phyloP scores from a whole-genome alignment of 208 protist species.

The Leishmania mexicana region DNA sequence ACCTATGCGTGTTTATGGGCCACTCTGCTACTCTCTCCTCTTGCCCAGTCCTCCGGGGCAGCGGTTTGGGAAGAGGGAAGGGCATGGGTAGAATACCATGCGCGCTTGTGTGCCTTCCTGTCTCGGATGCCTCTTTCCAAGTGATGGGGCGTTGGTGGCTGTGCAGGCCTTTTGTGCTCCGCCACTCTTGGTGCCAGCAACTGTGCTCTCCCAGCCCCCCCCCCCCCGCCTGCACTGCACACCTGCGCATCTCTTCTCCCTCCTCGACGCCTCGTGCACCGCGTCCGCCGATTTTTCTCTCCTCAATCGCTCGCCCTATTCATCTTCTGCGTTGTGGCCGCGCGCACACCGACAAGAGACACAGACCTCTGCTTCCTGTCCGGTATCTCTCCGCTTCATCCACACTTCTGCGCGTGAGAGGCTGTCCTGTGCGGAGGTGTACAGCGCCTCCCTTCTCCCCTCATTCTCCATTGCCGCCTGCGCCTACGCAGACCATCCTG shows the following conservation, averaged over 20 bases:
- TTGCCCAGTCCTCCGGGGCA: neutral
- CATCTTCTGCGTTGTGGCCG: neutral
- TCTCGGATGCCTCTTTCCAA: neutral
- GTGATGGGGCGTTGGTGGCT: neutral
- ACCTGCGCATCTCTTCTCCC: neutral
- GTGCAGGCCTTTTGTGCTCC: neutral
- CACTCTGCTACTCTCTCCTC: neutral
- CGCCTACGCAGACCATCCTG: neutral
- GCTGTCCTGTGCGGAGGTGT: neutral
- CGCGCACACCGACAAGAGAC: neutral
- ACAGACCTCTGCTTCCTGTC: neutral
- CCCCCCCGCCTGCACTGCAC: neutral
- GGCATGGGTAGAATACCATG: neutral
- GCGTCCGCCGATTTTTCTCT: neutral
- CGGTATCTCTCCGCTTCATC: neutral
- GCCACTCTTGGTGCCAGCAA: neutral
- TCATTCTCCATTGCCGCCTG: neutral
- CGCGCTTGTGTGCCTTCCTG: neutral
- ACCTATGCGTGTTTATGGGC: neutral
- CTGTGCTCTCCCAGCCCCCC: neutral
- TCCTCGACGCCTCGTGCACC: neutral
- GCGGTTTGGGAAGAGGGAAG: neutral
- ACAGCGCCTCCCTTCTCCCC: neutral
- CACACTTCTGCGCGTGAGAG: neutral
- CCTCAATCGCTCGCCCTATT: neutral